Conservation (phyloP, 306 rosid species). For the Coriaria nepalensis region DNA sequence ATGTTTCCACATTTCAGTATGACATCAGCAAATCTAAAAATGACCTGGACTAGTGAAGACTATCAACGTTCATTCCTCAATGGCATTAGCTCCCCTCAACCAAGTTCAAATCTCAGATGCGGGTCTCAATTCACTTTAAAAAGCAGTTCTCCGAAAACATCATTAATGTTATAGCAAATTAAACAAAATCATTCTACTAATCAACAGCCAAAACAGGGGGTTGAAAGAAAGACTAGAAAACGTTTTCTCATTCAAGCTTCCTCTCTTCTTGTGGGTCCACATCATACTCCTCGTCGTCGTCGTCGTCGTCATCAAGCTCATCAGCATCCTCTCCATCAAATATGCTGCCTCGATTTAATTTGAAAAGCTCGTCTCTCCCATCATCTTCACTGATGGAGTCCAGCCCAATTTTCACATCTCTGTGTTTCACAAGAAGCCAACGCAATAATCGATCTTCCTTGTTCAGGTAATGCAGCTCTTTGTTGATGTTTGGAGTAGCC, state of each 20-base stretch:
- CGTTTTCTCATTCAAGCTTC: neutral
- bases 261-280: constrained; percentile 14
- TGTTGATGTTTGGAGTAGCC: constrained; percentile 82
- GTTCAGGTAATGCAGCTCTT: constrained; percentile 85
- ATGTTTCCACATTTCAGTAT: too few relatives aligned
- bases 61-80: too few relatives aligned
- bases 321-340: neutral
- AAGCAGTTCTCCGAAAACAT: too few relatives aligned
- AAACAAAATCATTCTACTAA: too few relatives aligned
- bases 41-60: too few relatives aligned
- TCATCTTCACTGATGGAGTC: constrained; percentile 36
- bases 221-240: too few relatives aligned
- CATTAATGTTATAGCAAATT: too few relatives aligned
- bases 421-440: constrained; percentile 77
- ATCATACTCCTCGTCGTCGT: constrained; percentile 19
- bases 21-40: too few relatives aligned
- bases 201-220: too few relatives aligned
- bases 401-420: constrained; percentile 28
- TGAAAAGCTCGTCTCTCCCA: constrained; percentile 16
- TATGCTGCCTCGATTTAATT: constrained; percentile 11
- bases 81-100: too few relatives aligned
- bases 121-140: too few relatives aligned
- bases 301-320: constrained; percentile 15
- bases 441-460: constrained; percentile 80
- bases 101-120: too few relatives aligned